Base-by-base conservation (phyloP, 78 protist genomes). In the Pelomyxa schiedti region DNA sequence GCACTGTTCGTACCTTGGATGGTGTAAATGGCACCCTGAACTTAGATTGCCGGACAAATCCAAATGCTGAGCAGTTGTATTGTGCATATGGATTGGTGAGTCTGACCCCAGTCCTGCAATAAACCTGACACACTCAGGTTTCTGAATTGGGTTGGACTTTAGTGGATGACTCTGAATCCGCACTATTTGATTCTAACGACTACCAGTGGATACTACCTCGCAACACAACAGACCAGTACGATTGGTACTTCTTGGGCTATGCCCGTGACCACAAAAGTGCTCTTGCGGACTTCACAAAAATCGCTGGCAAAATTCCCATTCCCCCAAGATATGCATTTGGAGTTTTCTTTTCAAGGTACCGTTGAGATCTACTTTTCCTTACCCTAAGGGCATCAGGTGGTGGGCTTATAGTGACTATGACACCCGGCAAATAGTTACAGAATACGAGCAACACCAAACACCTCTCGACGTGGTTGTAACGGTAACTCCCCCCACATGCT, bases 401-500 rank as follows among this genome's bases (percentile, higher is more conserved):
- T 29, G 29, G 70, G 70, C n/a, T 66, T 74, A 66, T 58, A 3
- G 41, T 73, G 72, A 64, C 4, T 4, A 8, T 16, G 71, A 6
- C 22, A 35, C 24, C 0, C 2, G 8, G 1, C 26, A 6, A 9
- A 2, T 86, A 0, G 79, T 81, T 7, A 2, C 0, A 16, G 8
- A 35, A 37, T 80, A 65, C 47, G 74, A 24, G 26, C 4, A 0
- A 26, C 2, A 1, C 8, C 38, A 2, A 35, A 3, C 40, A 16
- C 90, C 90, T 1, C 80, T 86, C 39, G 90, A 86, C 68, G 73
- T 79, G 5, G 26, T 79, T 9, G 76, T 86, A 24, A 0, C 47
- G 7, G 90, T n/a, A n/a, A n/a, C n/a, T n/a, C n/a, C n/a, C n/a
- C n/a, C n/a, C n/a, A n/a, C n/a, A n/a, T n/a, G n/a, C n/a, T n/a